Base-by-base conservation (phyloP, 441 rosid genomes). In the Geranium incanum region DNA sequence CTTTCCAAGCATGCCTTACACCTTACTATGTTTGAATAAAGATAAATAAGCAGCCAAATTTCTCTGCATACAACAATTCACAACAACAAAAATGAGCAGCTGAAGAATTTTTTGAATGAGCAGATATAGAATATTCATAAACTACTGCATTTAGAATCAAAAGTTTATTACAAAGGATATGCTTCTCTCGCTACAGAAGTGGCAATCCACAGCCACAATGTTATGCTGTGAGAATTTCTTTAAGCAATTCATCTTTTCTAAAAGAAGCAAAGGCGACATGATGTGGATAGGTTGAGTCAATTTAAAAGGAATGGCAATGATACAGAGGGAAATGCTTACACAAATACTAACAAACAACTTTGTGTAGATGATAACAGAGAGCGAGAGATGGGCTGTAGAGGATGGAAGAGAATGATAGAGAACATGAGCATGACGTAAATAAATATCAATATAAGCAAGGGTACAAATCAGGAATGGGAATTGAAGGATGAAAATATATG, bases 281-380 rank as follows among this genome's bases (percentile, higher is more conserved):
- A 21, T 48, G 3, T 3, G 57, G 57, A 48, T 48, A 48, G 3
- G n/a, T 48, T 48, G 57, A 48, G 57, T 12, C 57, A 48, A 11
- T 12, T 11, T 11, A 48, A 48, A 48, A 48, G 15, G 13, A 48
- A 9, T 13, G 15, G 57, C 13, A 48, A 12, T 13, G 13, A 48
- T 48, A 12, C 57, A 9, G 12, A 48, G 13, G 57, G 57, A 48
- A 8, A 48, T 48, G 12, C 11, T n/a, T n/a, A 48, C 13, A n/a
- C 11, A 48, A 9, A 9, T 9, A n/a, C 13, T 13, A n/a, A 48
- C 4, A 1, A 48, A 48, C 57, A 12, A 48, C 13, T 48, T 48
- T 48, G 23, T n/a, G 64, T 68, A 21, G 52, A 41, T 73, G 36
- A 33, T 15, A 60, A 57, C 48, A 16, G 43, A 57, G 60, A 38